phyloP scores from a whole-genome alignment of 1,284 basidiomycete genomes.

The Quambalaria eucalypti region DNA sequence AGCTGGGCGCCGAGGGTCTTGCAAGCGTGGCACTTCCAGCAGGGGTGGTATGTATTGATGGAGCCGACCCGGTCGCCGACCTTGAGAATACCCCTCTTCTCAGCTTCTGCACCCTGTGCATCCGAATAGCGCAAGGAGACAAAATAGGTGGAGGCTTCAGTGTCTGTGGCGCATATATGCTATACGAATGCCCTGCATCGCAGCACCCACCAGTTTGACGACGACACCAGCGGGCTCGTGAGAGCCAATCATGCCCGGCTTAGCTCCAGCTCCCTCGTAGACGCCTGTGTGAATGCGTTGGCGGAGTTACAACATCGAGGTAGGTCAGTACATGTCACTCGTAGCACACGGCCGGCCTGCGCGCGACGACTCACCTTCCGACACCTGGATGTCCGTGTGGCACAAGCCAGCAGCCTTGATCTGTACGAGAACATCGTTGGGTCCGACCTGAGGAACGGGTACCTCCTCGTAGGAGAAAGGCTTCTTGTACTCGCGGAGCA shows the following conservation, averaged over 20 bases:
- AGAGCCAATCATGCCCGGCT: slow-evolving; percentile 29
- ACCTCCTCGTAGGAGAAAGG: slow-evolving; percentile 24
- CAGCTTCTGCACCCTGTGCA: slow-evolving; percentile 4
- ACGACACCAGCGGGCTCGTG: slow-evolving; percentile 28
- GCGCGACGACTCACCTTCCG: slow-evolving; percentile 21
- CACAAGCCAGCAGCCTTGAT: slow-evolving; percentile 33
- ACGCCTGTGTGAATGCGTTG: too few relatives aligned
- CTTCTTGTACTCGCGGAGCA: slow-evolving; percentile 32
- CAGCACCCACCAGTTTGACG: slow-evolving; percentile 1
- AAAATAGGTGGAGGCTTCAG: too few relatives aligned
- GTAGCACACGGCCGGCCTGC: too few relatives aligned
- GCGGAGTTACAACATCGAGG: too few relatives aligned
- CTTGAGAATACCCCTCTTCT: slow-evolving; percentile 7
- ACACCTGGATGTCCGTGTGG: slow-evolving; percentile 36
- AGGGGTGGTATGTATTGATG: slow-evolving; percentile 9
- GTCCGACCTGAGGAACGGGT: slow-evolving; percentile 24
- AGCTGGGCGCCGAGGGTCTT: slow-evolving; percentile 6
- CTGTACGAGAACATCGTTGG: slow-evolving; percentile 19
- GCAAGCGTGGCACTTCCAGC: slow-evolving; percentile 8
- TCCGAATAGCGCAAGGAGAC: neutral
- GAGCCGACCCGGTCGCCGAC: slow-evolving; percentile 12
- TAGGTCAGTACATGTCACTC: too few relatives aligned
- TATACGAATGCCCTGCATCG: neutral
- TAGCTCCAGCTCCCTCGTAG: slow-evolving; percentile 20
- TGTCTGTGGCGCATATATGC: neutral